phyloP scores from a whole-genome alignment of 352 stramenopile species.

The Globisporangium spinosum region DNA sequence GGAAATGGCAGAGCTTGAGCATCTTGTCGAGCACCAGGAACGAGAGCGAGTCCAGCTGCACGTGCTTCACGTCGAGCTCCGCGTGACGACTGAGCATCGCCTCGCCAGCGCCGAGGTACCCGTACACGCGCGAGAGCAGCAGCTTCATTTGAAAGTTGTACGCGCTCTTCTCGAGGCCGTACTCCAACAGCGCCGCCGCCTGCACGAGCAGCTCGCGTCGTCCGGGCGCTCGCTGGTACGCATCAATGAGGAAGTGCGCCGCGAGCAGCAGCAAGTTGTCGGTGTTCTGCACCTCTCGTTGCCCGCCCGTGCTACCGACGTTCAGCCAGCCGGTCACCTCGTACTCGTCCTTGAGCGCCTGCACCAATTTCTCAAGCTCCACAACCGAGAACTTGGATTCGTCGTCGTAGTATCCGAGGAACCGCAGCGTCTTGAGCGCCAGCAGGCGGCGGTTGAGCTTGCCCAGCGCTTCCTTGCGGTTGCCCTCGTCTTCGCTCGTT shows the following conservation, averaged over 20 bases:
- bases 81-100: constrained; percentile 64
- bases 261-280: constrained; percentile 80
- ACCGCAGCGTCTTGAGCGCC: constrained; percentile 66
- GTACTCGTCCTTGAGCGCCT: constrained; percentile 63
- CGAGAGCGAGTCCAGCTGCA: constrained; percentile 82
- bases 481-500: constrained; percentile 18
- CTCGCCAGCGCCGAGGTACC: constrained; percentile 56
- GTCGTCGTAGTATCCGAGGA: constrained; percentile 48
- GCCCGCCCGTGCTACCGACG: constrained; percentile 55
- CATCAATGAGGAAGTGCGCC: constrained; percentile 62
- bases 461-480: constrained; percentile 42
- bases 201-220: constrained; percentile 45
- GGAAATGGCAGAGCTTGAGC: constrained; percentile 54
- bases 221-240: constrained; percentile 42
- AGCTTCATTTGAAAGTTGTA: constrained; percentile 92
- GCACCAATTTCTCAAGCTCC: constrained; percentile 37
- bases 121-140: constrained; percentile 76
- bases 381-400: constrained; percentile 21
- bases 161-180: constrained; percentile 67
- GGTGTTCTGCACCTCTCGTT: constrained; percentile 82
- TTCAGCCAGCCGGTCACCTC: constrained; percentile 72
- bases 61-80: constrained; percentile 83
- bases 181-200: constrained; percentile 61
- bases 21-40: constrained; percentile 85
- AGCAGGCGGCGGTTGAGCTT: constrained; percentile 56